phyloP scores from a whole-genome alignment of 2,329 filamentous ascomycete genomes.

The Verticillium klebahnii region DNA sequence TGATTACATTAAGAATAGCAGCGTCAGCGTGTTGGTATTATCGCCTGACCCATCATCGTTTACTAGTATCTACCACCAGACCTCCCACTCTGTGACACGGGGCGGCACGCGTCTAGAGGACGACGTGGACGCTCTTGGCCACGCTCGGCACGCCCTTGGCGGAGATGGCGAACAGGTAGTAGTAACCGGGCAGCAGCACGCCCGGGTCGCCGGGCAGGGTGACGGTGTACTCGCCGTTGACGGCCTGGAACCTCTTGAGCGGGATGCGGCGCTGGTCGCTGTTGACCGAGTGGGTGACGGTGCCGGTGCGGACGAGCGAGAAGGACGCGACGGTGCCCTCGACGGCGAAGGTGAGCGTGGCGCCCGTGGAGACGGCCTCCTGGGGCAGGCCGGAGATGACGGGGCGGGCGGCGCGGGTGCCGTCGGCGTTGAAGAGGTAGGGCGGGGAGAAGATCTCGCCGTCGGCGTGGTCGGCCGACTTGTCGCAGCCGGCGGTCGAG shows the following conservation, averaged over 20 bases:
- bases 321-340: slow-evolving; percentile 20
- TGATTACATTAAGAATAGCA: not conserved
- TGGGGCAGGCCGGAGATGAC: slow-evolving; percentile 28
- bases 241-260: slow-evolving; percentile 22
- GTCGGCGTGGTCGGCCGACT: slow-evolving; percentile 45
- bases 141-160: slow-evolving; percentile 39
- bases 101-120: slow-evolving; percentile 7
- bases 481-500: slow-evolving; percentile 27
- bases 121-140: slow-evolving; percentile 32
- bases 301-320: slow-evolving; percentile 43
- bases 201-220: slow-evolving; percentile 42
- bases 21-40: not conserved
- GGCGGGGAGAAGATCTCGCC: slow-evolving; percentile 51
- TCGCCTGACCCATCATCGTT: not conserved
- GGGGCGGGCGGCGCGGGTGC: slow-evolving; percentile 33
- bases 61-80: too few species aligned
- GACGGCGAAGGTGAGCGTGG: slow-evolving; percentile 17
- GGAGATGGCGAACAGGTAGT: slow-evolving; percentile 48
- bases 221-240: slow-evolving; percentile 29
- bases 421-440: slow-evolving; percentile 46
- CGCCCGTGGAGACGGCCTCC: slow-evolving; percentile 18
- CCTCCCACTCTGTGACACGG: too few species aligned
- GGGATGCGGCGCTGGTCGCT: slow-evolving; percentile 53
- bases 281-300: slow-evolving; percentile 50
- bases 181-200: slow-evolving; percentile 47